Evolutionary conservation across 345 rosid species (phyloP), one percentile per base, ranked within the genome.

Genomic region (Ricinus communis): DNA sequence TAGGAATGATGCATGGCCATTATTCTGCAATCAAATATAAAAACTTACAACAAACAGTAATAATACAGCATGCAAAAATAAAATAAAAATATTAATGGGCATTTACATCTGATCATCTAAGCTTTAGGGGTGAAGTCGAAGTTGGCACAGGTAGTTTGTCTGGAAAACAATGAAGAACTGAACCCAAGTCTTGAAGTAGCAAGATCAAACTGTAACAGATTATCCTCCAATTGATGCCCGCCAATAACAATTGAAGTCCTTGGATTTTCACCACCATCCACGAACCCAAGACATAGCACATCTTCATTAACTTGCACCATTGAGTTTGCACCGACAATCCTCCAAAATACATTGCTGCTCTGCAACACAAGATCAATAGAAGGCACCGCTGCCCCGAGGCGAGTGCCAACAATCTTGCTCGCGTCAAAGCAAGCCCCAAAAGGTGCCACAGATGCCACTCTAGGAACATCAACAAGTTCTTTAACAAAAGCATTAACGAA

Each of bases 121-220:
- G 65, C 65, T 60, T 46, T 59, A 14, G 73, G 59, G 15, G 73
- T 70, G 21, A 70, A 70, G 56, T 70, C 54, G 36, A 71, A 71
- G 67, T 61, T 61, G 36, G 74, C 66, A 52, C 75, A 71, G 13
- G 62, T 62, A 24, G 75, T 71, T 27, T 27, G 75, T 3, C 69
- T 53, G 19, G 21, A 36, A 27, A 71, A 38, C 14, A 65, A 40
- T 5, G 76, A 66, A 61, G 65, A 46, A 47, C 73, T 79, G 62
- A 70, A 74, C 2, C 79, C 82, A 27, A 79, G 76, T 59, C 72
- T 74, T 38, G 75, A 70, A 61, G 49, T 33, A 1, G 78, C 82
- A 16, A 74, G 50, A 71, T 79, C 82, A 43, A 79, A 74, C 69
- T 73, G 75, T 16, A 74, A 38, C 53, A 79, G 75, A 65, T 74